These are phyloP conservation scores for Blastocystis sp. DNA, from an alignment of 352 stramenopile genomes.

Conservation along the genomic window DNA sequence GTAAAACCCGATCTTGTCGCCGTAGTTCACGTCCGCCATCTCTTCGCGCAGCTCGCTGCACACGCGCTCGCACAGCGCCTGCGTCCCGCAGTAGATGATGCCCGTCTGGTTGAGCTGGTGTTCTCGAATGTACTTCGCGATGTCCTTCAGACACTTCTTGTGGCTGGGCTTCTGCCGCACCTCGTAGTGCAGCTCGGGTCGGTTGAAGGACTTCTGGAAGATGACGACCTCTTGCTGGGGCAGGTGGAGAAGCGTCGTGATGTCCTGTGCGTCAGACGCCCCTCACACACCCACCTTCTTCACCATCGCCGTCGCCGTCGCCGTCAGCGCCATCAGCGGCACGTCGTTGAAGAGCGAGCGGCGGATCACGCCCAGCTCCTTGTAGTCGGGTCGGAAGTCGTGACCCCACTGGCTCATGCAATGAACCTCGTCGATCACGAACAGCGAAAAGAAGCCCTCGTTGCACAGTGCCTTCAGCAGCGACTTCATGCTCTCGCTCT, in stretches of 20 bases:
- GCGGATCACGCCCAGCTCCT: conserved; percentile 76
- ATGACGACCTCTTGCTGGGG: conserved; percentile 9
- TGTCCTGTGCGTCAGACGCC: background rate
- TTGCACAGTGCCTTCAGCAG: conserved; percentile 56
- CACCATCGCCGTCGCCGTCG: conserved; percentile 83
- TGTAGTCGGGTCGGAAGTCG: conserved; percentile 87
- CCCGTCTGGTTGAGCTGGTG: conserved; percentile 66
- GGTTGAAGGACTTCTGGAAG: conserved; percentile 84
- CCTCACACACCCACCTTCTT: background rate
- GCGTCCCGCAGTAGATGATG: conserved; percentile 74
- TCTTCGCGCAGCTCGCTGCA: conserved; percentile 33
- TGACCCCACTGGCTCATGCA: conserved; percentile 92
- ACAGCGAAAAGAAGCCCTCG: conserved; percentile 78
- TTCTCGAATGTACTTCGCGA: conserved; percentile 7
- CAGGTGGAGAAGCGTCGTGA: conserved; percentile 36
- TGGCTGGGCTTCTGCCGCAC: conserved; percentile 80
- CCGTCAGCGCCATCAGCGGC: conserved; percentile 88
- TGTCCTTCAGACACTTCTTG: conserved; percentile 1
- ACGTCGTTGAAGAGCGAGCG: background rate
- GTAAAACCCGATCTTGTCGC: conserved; percentile 77
- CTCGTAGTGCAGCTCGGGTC: conserved; percentile 85
- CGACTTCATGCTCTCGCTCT: conserved; percentile 46
- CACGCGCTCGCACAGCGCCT: conserved; percentile 58
- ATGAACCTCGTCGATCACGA: conserved; percentile 92
- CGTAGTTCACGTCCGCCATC: conserved; percentile 38